Conservation (phyloP, 1,139 yeast species). For the Geotrichum bryndzae region DNA sequence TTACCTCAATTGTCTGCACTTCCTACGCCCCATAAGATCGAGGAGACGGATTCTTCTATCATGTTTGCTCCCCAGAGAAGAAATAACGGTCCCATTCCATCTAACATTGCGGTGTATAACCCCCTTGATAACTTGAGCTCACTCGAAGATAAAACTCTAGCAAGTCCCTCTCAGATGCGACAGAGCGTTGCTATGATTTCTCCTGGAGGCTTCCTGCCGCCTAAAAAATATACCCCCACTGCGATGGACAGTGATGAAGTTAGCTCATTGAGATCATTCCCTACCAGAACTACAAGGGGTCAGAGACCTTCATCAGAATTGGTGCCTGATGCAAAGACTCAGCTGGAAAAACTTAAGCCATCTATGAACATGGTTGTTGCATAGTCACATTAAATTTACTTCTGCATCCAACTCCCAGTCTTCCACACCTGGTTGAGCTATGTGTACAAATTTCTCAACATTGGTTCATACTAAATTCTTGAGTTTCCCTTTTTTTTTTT, state of each 20-base stretch:
- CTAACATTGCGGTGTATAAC: conserved; percentile 20
- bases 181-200: conserved; percentile 29
- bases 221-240: conserved; percentile 25
- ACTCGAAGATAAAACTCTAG: conserved; percentile 23
- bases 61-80: conserved; percentile 31
- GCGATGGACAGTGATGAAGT: conserved; percentile 1
- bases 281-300: neutral
- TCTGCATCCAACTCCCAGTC: conserved; percentile 1
- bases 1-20: conserved; percentile 26
- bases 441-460: neutral
- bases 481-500: neutral
- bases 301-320: conserved; percentile 20
- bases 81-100: conserved; percentile 19
- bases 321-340: conserved; percentile 27
- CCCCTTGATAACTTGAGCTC: conserved; percentile 20
- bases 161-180: conserved; percentile 32
- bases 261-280: neutral
- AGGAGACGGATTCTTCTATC: conserved; percentile 29
- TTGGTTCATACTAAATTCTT: neutral
- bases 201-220: conserved; percentile 33
- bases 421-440: conserved; percentile 2
- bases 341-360: conserved; percentile 26
- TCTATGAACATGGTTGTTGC: conserved; percentile 29
- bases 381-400: neutral
- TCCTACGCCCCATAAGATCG: conserved; percentile 34